A percentile compares a stretch with the other conserved stretches of the same genome.
Evolutionary conservation across 768 basidiomycete species (phyloP).

Genomic region (Symmetrospora coprosmae): DNA sequence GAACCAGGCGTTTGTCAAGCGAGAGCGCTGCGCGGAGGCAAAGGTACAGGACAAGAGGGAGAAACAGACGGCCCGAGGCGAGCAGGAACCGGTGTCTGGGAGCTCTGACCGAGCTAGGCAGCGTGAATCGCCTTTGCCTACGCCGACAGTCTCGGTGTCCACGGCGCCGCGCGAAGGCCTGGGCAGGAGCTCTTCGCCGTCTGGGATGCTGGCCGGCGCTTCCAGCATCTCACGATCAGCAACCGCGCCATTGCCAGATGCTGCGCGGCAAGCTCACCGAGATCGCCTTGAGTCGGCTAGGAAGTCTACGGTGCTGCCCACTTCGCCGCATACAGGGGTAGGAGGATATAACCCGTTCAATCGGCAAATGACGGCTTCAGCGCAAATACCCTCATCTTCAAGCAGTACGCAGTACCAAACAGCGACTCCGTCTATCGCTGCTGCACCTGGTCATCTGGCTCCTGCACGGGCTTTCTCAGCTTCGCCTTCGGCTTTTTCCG

Average conservation of each 20-base stretch:
- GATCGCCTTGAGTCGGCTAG: no score
- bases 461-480: not conserved
- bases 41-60: not conserved
- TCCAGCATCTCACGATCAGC: conserved; percentile 3
- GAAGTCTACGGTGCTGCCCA: not conserved
- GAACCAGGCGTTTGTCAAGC: conserved; percentile 6
- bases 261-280: not conserved
- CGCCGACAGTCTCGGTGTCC: not conserved
- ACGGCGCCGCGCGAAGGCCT: not conserved
- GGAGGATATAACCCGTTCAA: conserved; percentile 14
- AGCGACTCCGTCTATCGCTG: not conserved
- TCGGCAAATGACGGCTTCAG: conserved; percentile 19
- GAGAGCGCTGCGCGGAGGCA: no score
- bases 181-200: not conserved
- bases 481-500: not conserved
- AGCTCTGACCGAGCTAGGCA: not conserved
- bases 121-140: not conserved
- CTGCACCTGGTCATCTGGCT: not conserved
- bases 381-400: not conserved
- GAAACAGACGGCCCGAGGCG: not conserved
- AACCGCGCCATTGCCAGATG: conserved; percentile 2
- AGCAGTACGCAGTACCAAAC: no score
- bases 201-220: not conserved
- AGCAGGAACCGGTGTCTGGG: not conserved
- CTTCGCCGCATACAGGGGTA: no score